These are phyloP conservation scores for Colletotrichum siamense DNA, from an alignment of 2,329 filamentous ascomycete species.

Conservation along the genomic window DNA sequence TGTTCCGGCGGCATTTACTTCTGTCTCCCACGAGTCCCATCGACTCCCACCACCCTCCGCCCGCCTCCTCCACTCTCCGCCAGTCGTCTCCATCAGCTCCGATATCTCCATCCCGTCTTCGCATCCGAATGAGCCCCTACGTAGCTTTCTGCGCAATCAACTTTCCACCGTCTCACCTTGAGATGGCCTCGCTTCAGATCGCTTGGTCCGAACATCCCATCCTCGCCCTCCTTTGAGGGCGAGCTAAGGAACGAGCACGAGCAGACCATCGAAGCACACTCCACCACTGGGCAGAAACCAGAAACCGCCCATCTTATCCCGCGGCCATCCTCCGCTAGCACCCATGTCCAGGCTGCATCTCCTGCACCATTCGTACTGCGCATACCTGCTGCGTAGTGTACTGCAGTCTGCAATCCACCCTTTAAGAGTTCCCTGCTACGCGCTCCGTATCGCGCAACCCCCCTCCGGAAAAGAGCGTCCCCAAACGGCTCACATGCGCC, in stretches of 20 bases:
- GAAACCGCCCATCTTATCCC: background rate
- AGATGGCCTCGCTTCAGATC: background rate
- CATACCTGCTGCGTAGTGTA: background rate
- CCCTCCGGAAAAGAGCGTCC: background rate
- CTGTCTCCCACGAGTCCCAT: background rate
- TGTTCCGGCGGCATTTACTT: background rate
- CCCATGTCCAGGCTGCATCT: background rate
- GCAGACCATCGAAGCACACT: background rate
- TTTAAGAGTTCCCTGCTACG: conserved; percentile 1
- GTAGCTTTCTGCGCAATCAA: too few species aligned
- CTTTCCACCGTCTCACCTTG: background rate
- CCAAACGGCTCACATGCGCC: background rate
- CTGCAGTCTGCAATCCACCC: background rate
- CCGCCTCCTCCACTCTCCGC: background rate
- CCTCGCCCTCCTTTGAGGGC: background rate
- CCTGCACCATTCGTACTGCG: background rate
- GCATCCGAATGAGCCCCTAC: background rate
- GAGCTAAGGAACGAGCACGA: background rate
- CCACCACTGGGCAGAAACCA: background rate
- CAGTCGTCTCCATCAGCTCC: background rate
- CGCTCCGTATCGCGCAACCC: background rate
- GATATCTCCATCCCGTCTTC: background rate
- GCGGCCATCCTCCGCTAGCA: background rate
- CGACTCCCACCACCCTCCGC: background rate
- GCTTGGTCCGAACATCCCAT: conserved; percentile 6